Percentiles rank a stretch among this genome's conserved stretches.
These are phyloP conservation scores for Colletotrichum sp. DNA, from an alignment of 2,329 filamentous ascomycete genomes.

Conservation along the genomic window DNA sequence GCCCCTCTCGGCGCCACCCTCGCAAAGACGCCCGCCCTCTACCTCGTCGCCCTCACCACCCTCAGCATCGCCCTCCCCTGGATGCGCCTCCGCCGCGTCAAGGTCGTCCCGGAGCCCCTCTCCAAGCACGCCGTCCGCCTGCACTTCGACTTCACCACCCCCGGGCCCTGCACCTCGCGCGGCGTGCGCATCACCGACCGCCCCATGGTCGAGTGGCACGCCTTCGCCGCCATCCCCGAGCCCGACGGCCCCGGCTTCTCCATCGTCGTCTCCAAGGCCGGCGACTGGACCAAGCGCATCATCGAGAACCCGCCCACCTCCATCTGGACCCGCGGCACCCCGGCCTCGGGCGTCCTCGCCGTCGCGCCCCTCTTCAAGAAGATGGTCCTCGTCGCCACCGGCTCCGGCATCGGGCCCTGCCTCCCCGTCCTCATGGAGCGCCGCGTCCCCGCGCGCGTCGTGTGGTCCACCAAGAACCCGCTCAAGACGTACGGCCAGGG, in stretches of 20 bases:
- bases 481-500: conserved; percentile 65
- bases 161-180: conserved; percentile 41
- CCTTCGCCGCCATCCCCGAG: conserved; percentile 75
- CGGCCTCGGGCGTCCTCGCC: conserved; percentile 71
- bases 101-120: conserved; percentile 70
- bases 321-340: conserved; percentile 72
- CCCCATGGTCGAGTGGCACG: conserved; percentile 75
- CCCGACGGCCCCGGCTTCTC: conserved; percentile 63
- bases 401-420: conserved; percentile 75
- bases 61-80: conserved; percentile 74
- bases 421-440: conserved; percentile 62
- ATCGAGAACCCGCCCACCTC: conserved; percentile 66
- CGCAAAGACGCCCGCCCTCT: conserved; percentile 56
- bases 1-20: conserved; percentile 40
- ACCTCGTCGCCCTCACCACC: conserved; percentile 71
- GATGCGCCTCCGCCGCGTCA: conserved; percentile 72
- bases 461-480: conserved; percentile 73
- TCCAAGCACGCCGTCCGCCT: conserved; percentile 77
- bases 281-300: conserved; percentile 73
- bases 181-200: conserved; percentile 62
- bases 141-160: conserved; percentile 70
- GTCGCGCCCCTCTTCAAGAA: conserved; percentile 70
- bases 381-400: conserved; percentile 72
- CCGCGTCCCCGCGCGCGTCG: conserved; percentile 60
- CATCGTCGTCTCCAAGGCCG: conserved; percentile 73